These are phyloP conservation scores for Ophiocordyceps unilateralis DNA, from an alignment of 2,329 filamentous ascomycete species.

Conservation along the genomic window DNA sequence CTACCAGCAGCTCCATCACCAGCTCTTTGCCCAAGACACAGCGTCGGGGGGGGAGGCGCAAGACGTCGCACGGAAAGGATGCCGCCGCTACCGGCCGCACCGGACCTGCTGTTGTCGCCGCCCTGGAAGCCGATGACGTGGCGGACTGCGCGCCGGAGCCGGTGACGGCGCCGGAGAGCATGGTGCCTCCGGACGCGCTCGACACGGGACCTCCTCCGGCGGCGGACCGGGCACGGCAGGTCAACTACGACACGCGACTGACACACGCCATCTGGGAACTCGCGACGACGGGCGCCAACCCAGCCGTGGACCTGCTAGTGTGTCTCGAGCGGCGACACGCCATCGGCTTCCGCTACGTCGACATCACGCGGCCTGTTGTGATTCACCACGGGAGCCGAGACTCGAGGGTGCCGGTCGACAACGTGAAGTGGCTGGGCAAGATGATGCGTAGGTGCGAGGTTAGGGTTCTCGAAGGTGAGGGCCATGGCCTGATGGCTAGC, in stretches of 20 bases:
- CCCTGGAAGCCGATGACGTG: conserved; percentile 9
- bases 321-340: conserved; percentile 81
- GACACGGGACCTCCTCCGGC: conserved; percentile 29
- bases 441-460: conserved; percentile 91
- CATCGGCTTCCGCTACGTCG: conserved; percentile 92
- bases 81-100: conserved; percentile 12
- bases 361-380: conserved; percentile 78
- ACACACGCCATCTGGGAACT: conserved; percentile 92
- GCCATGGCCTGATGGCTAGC: conserved; percentile 90
- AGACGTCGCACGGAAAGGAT: conserved; percentile 23
- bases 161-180: conserved; percentile 24
- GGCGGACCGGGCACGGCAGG: conserved; percentile 55
- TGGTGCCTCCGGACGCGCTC: conserved; percentile 20
- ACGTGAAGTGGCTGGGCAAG: conserved; percentile 86
- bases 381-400: conserved; percentile 91
- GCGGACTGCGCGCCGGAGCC: conserved; percentile 5
- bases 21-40: conserved; percentile 52
- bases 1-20: conserved; percentile 73
- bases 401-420: conserved; percentile 82
- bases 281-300: conserved; percentile 80
- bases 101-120: conserved; percentile 10
- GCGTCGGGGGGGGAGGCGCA: conserved; percentile 42
- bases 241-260: conserved; percentile 65
- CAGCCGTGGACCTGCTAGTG: conserved; percentile 79
- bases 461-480: conserved; percentile 74